Evolutionary conservation across 2,329 filamentous ascomycete species (phyloP).

Genomic region (Neonectria sp.): DNA sequence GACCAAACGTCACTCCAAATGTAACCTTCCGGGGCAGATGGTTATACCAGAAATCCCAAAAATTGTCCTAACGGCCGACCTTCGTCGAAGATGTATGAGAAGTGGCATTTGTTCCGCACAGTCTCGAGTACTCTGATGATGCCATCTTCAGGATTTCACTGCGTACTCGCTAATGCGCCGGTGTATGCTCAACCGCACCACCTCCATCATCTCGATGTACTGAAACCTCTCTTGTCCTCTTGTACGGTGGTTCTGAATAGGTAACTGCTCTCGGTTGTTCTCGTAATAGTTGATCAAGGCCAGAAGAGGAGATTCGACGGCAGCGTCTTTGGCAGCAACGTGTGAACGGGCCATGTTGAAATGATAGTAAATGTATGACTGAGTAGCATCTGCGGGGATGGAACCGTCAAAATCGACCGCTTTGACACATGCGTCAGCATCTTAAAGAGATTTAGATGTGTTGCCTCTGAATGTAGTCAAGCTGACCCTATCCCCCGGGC

Average conservation of each 20-base stretch:
- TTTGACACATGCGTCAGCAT: too few relatives aligned
- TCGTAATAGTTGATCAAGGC: background rate
- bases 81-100: constrained; percentile 13
- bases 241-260: constrained; percentile 2
- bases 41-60: constrained; percentile 12
- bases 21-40: constrained; percentile 3
- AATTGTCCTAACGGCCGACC: constrained; percentile 7
- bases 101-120: background rate
- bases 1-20: constrained; percentile 3
- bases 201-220: constrained; percentile 16
- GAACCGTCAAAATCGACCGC: background rate
- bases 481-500: too few relatives aligned
- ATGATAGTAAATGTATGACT: background rate
- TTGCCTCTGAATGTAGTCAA: background rate
- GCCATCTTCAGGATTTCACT: constrained; percentile 4
- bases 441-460: too few relatives aligned
- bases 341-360: constrained; percentile 1
- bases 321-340: background rate
- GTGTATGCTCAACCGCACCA: constrained; percentile 13
- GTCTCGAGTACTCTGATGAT: constrained; percentile 7
- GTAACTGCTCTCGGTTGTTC: background rate
- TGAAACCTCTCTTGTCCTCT: background rate
- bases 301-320: background rate
- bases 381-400: background rate
- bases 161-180: background rate